Base-by-base conservation (phyloP, 768 basidiomycete genomes). In the Pleurotus salmoneostramineus region DNA sequence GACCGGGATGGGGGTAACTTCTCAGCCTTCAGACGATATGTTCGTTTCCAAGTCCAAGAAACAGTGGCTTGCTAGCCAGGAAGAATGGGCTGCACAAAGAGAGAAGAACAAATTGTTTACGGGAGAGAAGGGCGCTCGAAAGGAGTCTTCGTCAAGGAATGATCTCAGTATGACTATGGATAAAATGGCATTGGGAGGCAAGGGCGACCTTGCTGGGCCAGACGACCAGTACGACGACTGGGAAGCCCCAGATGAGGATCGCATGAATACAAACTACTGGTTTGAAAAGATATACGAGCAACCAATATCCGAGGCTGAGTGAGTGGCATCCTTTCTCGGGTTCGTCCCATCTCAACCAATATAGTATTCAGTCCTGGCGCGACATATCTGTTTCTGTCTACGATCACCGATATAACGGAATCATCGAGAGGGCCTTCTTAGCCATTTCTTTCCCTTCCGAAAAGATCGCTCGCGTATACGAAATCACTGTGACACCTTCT, bases 191-290 rank as follows among this genome's bases (percentile, higher is more conserved):
- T 73, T 87, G 5, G 83, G 82, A n/a, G 75, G 77, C 2, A 73
- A 74, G 34, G 63, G 73, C 2, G 85, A 83, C 2, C 61, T 68
- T 5, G 83, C 84, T 15, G 57, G 66, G 1, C 61, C 70, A 6
- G 52, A 55, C 6, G 52, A 55, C 6, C 35, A 31, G 17, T 7
- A 35, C 12, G 52, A 55, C 5, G 52, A 11, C 58, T 75, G 1
- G 65, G 72, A 8, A 73, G 79, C 0, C 73, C 77, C 15, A 84
- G 87, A 58, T 79, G 48, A 87, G 64, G 83, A 82, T 4, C 77
- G 84, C 59, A 87, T 90, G 83, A 83, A 82, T 54, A 81, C 88
- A 1, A 76, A 84, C 0, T 88, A 83, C 65, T 93, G 91, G 90
- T 82, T 87, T 70, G 83, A 91, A 62, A 77, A 71, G 51, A 61